Percentiles rank a stretch among this genome's conserved stretches.
These are phyloP conservation scores for Skeletonema marinoi DNA, from an alignment of 108 stramenopile genomes.

Conservation along the genomic window DNA sequence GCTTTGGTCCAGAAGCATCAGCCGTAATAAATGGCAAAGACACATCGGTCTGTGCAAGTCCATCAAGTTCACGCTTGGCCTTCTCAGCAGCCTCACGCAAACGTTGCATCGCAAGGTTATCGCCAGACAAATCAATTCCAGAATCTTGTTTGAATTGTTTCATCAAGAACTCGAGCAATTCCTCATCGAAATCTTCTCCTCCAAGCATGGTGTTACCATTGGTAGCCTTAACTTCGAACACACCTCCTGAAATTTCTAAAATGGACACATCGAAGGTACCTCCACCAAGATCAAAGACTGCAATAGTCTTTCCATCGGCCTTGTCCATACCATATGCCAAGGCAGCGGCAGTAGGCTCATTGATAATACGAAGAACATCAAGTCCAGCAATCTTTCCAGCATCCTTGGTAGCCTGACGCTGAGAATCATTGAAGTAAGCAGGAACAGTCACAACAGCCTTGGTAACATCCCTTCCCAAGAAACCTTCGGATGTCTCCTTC, in stretches of 20 bases:
- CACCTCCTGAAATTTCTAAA: conserved; percentile 98
- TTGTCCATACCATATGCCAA: conserved; percentile 99
- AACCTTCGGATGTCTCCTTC: conserved; percentile 99
- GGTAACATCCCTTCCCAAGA: conserved; percentile 93
- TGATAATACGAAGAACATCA: conserved; percentile 99
- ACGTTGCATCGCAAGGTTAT: conserved; percentile 98
- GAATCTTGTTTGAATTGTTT: conserved; percentile 95
- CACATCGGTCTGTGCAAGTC: conserved; percentile 98
- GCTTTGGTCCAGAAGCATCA: conserved; percentile 98
- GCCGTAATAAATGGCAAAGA: conserved; percentile 99
- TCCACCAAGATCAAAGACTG: conserved; percentile 99
- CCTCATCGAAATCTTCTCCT: conserved; percentile 99
- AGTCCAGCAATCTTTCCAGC: conserved; percentile 98
- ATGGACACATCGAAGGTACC: conserved; percentile 99
- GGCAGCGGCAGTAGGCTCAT: conserved; percentile 99
- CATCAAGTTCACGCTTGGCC: conserved; percentile 99
- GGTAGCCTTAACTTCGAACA: conserved; percentile 99
- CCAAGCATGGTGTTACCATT: conserved; percentile 99
- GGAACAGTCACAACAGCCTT: conserved; percentile 99
- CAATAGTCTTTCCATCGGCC: conserved; percentile 98
- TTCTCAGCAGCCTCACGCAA: conserved; percentile 99
- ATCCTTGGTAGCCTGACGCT: conserved; percentile 99
- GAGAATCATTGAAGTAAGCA: conserved; percentile 98
- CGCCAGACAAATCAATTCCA: conserved; percentile 92
- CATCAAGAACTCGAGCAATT: conserved; percentile 89